These are phyloP conservation scores for Teunomyces atbi DNA, from an alignment of 805 yeast species.

Conservation along the genomic window DNA sequence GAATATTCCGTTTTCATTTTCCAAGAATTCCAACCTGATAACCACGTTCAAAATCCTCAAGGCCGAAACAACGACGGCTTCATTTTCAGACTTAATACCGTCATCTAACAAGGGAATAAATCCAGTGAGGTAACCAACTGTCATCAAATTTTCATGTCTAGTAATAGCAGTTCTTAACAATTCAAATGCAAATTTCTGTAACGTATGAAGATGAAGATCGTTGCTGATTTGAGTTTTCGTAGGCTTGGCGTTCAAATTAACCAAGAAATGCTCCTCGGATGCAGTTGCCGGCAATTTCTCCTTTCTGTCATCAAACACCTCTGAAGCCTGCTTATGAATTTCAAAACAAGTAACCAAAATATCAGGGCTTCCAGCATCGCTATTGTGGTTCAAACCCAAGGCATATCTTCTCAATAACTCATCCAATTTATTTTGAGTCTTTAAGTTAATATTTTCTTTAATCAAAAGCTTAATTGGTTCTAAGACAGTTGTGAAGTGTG, in stretches of 20 bases:
- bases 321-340: slow-evolving; percentile 55
- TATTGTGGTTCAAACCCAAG: slow-evolving; percentile 74
- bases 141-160: slow-evolving; percentile 58
- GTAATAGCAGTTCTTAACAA: slow-evolving; percentile 68
- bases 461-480: slow-evolving; percentile 66
- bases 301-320: slow-evolving; percentile 12
- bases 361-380: slow-evolving; percentile 52
- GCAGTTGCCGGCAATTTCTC: slow-evolving; percentile 29
- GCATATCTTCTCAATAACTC: slow-evolving; percentile 76
- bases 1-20: slow-evolving; percentile 51
- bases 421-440: slow-evolving; percentile 70
- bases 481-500: slow-evolving; percentile 55
- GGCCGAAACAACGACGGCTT: slow-evolving; percentile 69
- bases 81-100: slow-evolving; percentile 65
- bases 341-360: slow-evolving; percentile 73
- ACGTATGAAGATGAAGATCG: slow-evolving; percentile 53
- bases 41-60: slow-evolving; percentile 60
- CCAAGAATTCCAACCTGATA: slow-evolving; percentile 61
- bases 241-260: slow-evolving; percentile 64
- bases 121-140: slow-evolving; percentile 60
- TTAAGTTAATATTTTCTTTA: slow-evolving; percentile 61
- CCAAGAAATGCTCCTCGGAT: slow-evolving; percentile 65
- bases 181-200: slow-evolving; percentile 78
- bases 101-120: slow-evolving; percentile 71
- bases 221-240: slow-evolving; percentile 53